Evolutionary conservation across 1,284 basidiomycete species (phyloP).

Genomic region (Thecaphora thlaspeos): DNA sequence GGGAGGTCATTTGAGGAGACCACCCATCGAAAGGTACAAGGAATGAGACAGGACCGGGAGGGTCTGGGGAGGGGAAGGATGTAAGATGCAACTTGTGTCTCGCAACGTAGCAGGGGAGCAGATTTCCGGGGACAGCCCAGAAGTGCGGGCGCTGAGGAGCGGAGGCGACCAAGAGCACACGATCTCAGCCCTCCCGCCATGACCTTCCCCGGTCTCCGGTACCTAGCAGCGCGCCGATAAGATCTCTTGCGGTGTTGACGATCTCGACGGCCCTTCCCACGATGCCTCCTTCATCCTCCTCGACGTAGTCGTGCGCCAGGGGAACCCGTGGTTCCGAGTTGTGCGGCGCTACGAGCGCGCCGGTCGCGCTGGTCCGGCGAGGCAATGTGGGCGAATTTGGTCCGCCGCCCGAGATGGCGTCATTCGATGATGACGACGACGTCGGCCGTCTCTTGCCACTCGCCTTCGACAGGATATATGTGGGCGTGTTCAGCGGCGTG

Average conservation of each 20-base stretch:
- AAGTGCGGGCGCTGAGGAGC: too few relatives aligned
- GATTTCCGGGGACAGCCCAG: too few relatives aligned
- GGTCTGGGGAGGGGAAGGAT: too few relatives aligned
- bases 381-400: slow-evolving; percentile 40
- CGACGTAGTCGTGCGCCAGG: slow-evolving; percentile 53
- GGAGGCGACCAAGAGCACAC: too few relatives aligned
- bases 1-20: too few relatives aligned
- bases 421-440: slow-evolving; percentile 22
- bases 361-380: slow-evolving; percentile 42
- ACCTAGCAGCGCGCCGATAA: slow-evolving; percentile 47
- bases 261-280: slow-evolving; percentile 54
- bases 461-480: slow-evolving; percentile 37
- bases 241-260: slow-evolving; percentile 54
- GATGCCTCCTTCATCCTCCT: slow-evolving; percentile 55
- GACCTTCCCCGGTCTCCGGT: slow-evolving; percentile 35
- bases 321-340: slow-evolving; percentile 47
- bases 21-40: too few relatives aligned
- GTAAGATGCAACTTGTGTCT: too few relatives aligned
- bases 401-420: slow-evolving; percentile 20
- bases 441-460: slow-evolving; percentile 22
- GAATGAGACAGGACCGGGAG: too few relatives aligned
- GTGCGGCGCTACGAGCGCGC: slow-evolving; percentile 50
- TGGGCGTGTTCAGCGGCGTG: slow-evolving; percentile 55
- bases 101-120: too few relatives aligned
- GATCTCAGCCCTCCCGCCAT: slow-evolving; percentile 27